A percentile compares a stretch with the other conserved stretches of the same genome.
Conservation (phyloP, 768 basidiomycete genomes). For the Pleurotus djamor region DNA sequence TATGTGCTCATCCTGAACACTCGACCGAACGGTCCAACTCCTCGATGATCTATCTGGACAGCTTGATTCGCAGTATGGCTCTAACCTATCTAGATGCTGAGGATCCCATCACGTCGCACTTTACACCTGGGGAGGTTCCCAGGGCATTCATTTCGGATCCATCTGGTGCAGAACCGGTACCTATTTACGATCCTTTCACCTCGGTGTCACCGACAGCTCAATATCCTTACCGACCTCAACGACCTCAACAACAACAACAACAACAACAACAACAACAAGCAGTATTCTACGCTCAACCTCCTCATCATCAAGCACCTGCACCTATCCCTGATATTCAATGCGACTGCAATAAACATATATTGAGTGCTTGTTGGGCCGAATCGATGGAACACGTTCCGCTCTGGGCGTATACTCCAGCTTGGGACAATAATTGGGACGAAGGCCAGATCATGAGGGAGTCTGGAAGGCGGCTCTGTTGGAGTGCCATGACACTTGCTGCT, state of each 20-base stretch:
- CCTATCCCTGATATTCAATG: constrained; percentile 21
- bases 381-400: constrained; percentile 52
- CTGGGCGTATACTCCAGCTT: constrained; percentile 66
- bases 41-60: constrained; percentile 61
- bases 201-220: not conserved
- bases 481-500: constrained; percentile 58
- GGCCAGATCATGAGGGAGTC: constrained; percentile 70
- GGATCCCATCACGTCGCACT: constrained; percentile 49
- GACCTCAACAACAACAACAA: too few species aligned
- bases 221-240: not conserved
- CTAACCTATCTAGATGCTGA: constrained; percentile 59
- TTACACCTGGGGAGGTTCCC: constrained; percentile 50
- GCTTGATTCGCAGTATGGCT: constrained; percentile 60
- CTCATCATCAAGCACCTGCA: constrained; percentile 16
- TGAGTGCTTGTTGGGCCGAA: constrained; percentile 50
- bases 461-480: constrained; percentile 75
- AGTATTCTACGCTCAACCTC: too few species aligned
- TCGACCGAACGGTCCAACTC: constrained; percentile 52
- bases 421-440: constrained; percentile 57
- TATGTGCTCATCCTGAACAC: constrained; percentile 66
- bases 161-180: constrained; percentile 14
- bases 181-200: not conserved
- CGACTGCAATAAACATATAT: constrained; percentile 46
- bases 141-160: constrained; percentile 23
- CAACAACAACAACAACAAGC: too few species aligned